phyloP scores from a whole-genome alignment of 306 rosid species.

The Crataegus laevigata region DNA sequence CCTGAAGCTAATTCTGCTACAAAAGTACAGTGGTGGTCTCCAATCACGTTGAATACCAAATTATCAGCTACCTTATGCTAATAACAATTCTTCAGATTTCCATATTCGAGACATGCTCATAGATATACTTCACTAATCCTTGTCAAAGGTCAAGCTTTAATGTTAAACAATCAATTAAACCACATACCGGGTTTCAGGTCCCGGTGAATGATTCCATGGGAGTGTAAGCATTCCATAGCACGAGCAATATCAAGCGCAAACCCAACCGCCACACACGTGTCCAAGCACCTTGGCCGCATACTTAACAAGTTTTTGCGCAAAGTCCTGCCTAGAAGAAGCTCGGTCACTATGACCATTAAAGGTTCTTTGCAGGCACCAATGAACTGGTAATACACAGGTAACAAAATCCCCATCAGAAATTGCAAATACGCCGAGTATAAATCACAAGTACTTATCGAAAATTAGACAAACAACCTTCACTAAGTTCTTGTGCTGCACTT shows the following conservation, averaged over 20 bases:
- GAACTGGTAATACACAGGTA: slow-evolving; percentile 47
- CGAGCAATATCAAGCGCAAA: slow-evolving; percentile 86
- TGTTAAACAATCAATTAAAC: slow-evolving; percentile 6
- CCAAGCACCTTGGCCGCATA: slow-evolving; percentile 73
- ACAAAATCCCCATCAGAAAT: slow-evolving; percentile 21
- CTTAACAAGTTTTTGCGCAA: slow-evolving; percentile 72
- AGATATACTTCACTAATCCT: not conserved
- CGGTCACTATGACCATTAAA: slow-evolving; percentile 92
- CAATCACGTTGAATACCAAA: not conserved
- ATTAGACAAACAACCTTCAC: slow-evolving; percentile 53
- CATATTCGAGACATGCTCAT: not conserved
- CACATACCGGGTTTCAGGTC: slow-evolving; percentile 91
- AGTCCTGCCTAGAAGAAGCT: slow-evolving; percentile 82
- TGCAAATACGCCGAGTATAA: not conserved
- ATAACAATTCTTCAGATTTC: not conserved
- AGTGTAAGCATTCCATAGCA: slow-evolving; percentile 84
- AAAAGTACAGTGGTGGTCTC: not conserved
- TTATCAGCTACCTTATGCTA: not conserved
- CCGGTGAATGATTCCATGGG: slow-evolving; percentile 92
- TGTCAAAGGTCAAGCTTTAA: not conserved
- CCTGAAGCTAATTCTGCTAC: not conserved
- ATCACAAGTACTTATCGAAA: not conserved
- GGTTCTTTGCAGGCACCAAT: slow-evolving; percentile 98
- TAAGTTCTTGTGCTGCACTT: slow-evolving; percentile 87
- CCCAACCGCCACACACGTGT: slow-evolving; percentile 53